Conservation (phyloP, 768 basidiomycete species). For the Boletus sp. region DNA sequence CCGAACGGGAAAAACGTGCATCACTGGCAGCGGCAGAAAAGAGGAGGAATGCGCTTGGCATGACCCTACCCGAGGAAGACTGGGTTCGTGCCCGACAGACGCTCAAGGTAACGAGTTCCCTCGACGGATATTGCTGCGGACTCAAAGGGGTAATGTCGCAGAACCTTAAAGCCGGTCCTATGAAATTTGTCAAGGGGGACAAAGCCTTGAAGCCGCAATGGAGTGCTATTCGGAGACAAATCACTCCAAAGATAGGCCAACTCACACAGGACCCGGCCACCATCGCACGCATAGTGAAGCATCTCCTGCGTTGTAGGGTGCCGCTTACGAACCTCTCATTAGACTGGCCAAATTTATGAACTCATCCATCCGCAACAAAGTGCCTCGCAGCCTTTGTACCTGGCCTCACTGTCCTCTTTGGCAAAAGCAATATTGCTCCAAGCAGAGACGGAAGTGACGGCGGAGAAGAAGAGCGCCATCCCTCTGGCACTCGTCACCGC, state of each 20-base stretch:
- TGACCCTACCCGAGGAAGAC: conserved; percentile 59
- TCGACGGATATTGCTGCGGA: conserved; percentile 19
- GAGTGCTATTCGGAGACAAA: conserved; percentile 68
- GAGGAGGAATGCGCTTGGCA: conserved; percentile 44
- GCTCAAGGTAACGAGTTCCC: conserved; percentile 46
- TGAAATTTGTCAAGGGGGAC: conserved; percentile 63
- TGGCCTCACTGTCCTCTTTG: conserved; percentile 81
- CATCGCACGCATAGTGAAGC: conserved; percentile 64
- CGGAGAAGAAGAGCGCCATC: conserved; percentile 79
- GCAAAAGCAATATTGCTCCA: conserved; percentile 86
- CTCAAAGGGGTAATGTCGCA: conserved; percentile 32
- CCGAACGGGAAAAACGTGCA: conserved; percentile 35
- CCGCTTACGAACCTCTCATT: conserved; percentile 11
- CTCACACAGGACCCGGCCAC: conserved; percentile 66
- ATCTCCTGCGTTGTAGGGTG: conserved; percentile 6
- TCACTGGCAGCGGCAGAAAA: conserved; percentile 38
- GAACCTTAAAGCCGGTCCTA: conserved; percentile 62
- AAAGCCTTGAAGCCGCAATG: conserved; percentile 56
- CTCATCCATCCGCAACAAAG: conserved; percentile 36
- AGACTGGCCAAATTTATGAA: conserved; percentile 45
- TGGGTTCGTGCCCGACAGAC: conserved; percentile 57
- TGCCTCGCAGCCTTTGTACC: conserved; percentile 49
- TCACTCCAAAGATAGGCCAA: conserved; percentile 87
- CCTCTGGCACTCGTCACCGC: conserved; percentile 76
- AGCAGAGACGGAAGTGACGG: conserved; percentile 91